These are phyloP conservation scores for Clarireedia monteithiana DNA, from an alignment of 2,329 filamentous ascomycete species.

Conservation along the genomic window DNA sequence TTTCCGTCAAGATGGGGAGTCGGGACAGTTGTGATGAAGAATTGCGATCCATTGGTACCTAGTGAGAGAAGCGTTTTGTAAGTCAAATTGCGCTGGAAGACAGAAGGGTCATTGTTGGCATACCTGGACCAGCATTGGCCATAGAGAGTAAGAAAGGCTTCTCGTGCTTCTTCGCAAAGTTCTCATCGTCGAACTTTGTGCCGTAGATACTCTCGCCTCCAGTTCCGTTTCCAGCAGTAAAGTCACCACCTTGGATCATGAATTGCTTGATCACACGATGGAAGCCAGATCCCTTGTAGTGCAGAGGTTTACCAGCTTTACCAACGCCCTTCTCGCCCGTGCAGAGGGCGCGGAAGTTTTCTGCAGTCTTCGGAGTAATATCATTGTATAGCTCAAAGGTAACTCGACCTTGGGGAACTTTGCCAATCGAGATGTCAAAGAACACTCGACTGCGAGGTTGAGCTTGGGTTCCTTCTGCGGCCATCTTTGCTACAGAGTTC, in stretches of 20 bases:
- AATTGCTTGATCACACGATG: conserved; percentile 98
- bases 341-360: conserved; percentile 92
- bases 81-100: background rate
- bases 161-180: conserved; percentile 86
- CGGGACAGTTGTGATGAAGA: conserved; percentile 92
- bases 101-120: conserved; percentile 26
- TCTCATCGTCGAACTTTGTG: conserved; percentile 95
- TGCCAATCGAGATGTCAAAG: conserved; percentile 85
- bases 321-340: conserved; percentile 88
- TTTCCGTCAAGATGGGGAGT: conserved; percentile 91
- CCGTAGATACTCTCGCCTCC: conserved; percentile 97
- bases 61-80: conserved; percentile 10
- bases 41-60: conserved; percentile 94
- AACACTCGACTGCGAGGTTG: conserved; percentile 60
- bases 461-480: conserved; percentile 27
- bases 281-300: conserved; percentile 90
- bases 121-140: conserved; percentile 92
- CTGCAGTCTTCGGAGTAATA: conserved; percentile 87
- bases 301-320: conserved; percentile 73
- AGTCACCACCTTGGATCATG: conserved; percentile 98
- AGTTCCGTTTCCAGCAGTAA: conserved; percentile 89
- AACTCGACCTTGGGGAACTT: conserved; percentile 65
- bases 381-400: conserved; percentile 73
- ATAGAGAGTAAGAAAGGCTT: conserved; percentile 91
- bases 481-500: conserved; percentile 25